Evolutionary conservation across 805 yeast genomes (phyloP).

Genomic region (Isabelozyma heimii): DNA sequence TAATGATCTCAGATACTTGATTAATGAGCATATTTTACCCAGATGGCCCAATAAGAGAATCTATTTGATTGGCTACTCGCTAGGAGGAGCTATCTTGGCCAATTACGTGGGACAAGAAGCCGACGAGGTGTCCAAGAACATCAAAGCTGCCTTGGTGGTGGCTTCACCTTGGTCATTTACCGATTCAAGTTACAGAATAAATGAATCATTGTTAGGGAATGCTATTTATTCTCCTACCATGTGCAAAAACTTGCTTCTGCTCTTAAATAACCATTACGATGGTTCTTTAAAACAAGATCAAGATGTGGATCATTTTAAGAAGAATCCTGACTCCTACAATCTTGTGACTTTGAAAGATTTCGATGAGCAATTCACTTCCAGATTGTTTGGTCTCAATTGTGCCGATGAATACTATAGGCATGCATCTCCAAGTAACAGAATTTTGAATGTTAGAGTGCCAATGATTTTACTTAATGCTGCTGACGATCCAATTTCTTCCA

Average conservation of each 20-base stretch:
- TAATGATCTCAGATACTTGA: constrained; percentile 60
- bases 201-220: constrained; percentile 39
- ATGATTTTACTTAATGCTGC: constrained; percentile 54
- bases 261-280: constrained; percentile 30
- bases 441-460: constrained; percentile 60
- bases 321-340: constrained; percentile 26
- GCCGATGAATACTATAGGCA: constrained; percentile 63
- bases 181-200: constrained; percentile 48
- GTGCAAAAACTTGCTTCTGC: constrained; percentile 35
- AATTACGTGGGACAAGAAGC: constrained; percentile 71
- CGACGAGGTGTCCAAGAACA: constrained; percentile 42
- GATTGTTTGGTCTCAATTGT: constrained; percentile 58
- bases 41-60: constrained; percentile 62
- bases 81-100: constrained; percentile 66
- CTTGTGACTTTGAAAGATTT: constrained; percentile 50
- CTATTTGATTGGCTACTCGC: constrained; percentile 67
- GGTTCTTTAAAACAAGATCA: constrained; percentile 21
- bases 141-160: constrained; percentile 57
- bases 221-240: constrained; percentile 40
- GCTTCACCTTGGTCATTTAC: constrained; percentile 75
- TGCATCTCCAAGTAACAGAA: constrained; percentile 59
- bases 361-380: constrained; percentile 61
- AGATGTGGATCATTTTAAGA: constrained; percentile 21
- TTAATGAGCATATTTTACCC: constrained; percentile 46
- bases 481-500: constrained; percentile 68